A percentile compares a stretch with the other conserved stretches of the same genome.
Conservation (phyloP, 2,329 filamentous ascomycete species). For the Davidsoniella virescens region DNA sequence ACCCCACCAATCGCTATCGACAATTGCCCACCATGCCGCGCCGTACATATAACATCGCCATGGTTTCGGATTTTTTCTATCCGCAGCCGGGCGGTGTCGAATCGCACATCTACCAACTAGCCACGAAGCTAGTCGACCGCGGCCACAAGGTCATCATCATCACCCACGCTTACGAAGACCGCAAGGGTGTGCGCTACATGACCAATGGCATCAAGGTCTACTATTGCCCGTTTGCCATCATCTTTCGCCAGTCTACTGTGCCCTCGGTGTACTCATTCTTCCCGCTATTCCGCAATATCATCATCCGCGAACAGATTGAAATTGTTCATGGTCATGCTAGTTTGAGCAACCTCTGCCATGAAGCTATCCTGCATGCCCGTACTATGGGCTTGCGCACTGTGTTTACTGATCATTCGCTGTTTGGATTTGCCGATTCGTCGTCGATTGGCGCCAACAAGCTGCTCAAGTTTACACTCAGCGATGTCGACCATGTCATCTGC, state of each 20-base stretch:
- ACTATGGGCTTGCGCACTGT: slow-evolving; percentile 95
- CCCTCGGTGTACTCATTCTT: slow-evolving; percentile 98
- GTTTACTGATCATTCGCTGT: slow-evolving; percentile 93
- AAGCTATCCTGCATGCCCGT: slow-evolving; percentile 82
- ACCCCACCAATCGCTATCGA: neutral
- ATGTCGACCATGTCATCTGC: slow-evolving; percentile 96
- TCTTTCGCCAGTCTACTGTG: slow-evolving; percentile 85
- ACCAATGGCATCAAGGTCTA: slow-evolving; percentile 98
- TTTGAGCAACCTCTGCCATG: slow-evolving; percentile 81
- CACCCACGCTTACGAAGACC: slow-evolving; percentile 83
- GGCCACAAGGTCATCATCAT: slow-evolving; percentile 97
- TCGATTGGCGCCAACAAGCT: slow-evolving; percentile 96
- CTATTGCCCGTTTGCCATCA: slow-evolving; percentile 88
- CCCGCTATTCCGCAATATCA: slow-evolving; percentile 90
- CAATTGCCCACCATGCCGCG: slow-evolving; percentile 29
- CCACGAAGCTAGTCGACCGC: slow-evolving; percentile 88
- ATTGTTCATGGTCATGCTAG: slow-evolving; percentile 97
- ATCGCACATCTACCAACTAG: slow-evolving; percentile 96
- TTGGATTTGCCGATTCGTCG: slow-evolving; percentile 89
- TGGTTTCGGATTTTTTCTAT: slow-evolving; percentile 99
- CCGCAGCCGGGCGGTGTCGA: slow-evolving; percentile 93
- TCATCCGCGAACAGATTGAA: slow-evolving; percentile 84
- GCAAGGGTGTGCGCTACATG: slow-evolving; percentile 83
- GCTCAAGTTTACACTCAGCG: slow-evolving; percentile 86
- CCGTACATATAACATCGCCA: slow-evolving; percentile 54